Evolutionary conservation across 208 protist species (phyloP), one percentile per base, ranked within the genome.

Genomic region (Crithidia fasciculata): DNA sequence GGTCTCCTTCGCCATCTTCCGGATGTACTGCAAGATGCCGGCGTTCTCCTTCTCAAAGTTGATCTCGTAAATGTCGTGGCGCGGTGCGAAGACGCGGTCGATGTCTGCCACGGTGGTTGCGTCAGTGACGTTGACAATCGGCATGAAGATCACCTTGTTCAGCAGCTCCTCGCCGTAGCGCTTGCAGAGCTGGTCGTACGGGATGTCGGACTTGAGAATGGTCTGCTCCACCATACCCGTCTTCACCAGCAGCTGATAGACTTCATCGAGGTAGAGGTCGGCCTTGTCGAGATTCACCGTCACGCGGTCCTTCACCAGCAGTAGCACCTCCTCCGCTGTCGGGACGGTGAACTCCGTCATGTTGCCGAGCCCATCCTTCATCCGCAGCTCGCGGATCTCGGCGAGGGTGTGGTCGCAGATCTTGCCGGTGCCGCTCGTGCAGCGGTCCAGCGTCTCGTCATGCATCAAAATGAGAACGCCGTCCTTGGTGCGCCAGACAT

Each of bases 271-370:
- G 81, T 88, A 91, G 13, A 86, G 47, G 60, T 91, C 86, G 3
- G 86, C 86, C 72, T 91, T 91, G 69, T 91, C 86, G n/a, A 91
- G 83, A 66, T 91, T 91, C 28, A 91, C 50, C 15, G 81, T 69
- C 18, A 82, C 66, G 64, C 69, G 74, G 72, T 62, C 69, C 53
- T 82, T 84, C 39, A 68, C 74, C 9, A 82, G 75, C 43, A 74
- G 55, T 0, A 91, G 78, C 54, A 82, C 71, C 73, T 91, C 76
- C 74, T 88, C 83, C 36, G 86, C 75, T 15, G 86, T 88, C 40
- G 86, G 82, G 4, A 91, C 68, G 39, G 74, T 86, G 70, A 86
- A 91, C 71, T 91, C 86, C 28, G 86, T 91, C 81, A 91, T 88
- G 76, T 91, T 91, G 50, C 83, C 78, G 1, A 91, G 83, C 16